phyloP scores from a whole-genome alignment of 495 filamentous ascomycete species.

The Cetradonia linearis region DNA sequence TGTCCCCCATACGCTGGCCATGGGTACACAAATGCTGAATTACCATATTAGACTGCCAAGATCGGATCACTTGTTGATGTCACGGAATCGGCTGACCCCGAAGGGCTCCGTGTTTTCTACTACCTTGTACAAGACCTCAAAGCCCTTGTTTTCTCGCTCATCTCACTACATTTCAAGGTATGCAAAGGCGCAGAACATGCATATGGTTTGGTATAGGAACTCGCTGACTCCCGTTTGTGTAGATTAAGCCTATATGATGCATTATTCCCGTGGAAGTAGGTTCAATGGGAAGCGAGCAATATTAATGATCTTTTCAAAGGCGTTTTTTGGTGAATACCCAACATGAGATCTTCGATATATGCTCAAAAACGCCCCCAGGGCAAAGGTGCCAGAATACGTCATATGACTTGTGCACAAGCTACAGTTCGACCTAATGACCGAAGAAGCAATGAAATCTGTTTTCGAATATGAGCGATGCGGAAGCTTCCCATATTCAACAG shows the following conservation, averaged over 20 bases:
- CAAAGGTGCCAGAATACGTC: neutral
- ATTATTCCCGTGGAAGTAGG: neutral
- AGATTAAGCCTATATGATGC: slow-evolving; percentile 77
- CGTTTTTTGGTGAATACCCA: slow-evolving; percentile 1
- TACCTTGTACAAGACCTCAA: slow-evolving; percentile 98
- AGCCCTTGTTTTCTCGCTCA: slow-evolving; percentile 91
- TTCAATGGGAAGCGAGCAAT: neutral
- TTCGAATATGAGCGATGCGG: neutral
- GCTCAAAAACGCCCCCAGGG: neutral
- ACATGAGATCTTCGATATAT: neutral
- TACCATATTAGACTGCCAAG: slow-evolving; percentile 70
- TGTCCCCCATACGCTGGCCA: neutral
- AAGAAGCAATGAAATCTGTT: neutral
- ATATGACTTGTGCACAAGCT: neutral
- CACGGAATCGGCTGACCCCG: slow-evolving; percentile 88
- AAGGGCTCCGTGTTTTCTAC: slow-evolving; percentile 97
- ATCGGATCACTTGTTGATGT: slow-evolving; percentile 97
- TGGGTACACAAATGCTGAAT: slow-evolving; percentile 14
- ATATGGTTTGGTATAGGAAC: neutral
- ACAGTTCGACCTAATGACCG: neutral
- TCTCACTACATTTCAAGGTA: slow-evolving; percentile 95
- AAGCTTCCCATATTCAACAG: no score
- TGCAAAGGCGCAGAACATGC: neutral
- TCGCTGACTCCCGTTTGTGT: slow-evolving; percentile 7
- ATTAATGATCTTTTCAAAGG: neutral